Evolutionary conservation across 1,139 yeast species (phyloP), one percentile per base, ranked within the genome.

Genomic region (Saccharomyces uvarum): DNA sequence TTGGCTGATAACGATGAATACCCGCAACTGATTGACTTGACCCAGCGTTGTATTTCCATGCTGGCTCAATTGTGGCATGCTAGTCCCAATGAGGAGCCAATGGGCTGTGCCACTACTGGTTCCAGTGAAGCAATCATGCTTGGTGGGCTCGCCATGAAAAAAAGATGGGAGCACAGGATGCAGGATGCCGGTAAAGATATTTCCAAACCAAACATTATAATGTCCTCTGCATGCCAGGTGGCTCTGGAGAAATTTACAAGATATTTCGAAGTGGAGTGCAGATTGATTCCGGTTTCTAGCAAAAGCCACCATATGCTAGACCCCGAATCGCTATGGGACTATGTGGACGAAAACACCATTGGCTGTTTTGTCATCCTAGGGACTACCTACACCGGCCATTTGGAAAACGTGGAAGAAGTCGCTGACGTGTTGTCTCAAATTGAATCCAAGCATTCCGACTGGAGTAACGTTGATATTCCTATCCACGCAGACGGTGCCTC

Each of bases 401-500:
- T 87, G 72, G 97, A 90, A 69, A 82, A 88, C 53, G 93, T 90
- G 50, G 77, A 74, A 58, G 74, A 75, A 42, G 83, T 89, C 49
- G 72, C 81, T 48, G 69, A 78, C 14, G 72, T 85, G 28, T 76
- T 90, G 59, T 93, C 86, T 67, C 81, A 84, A 55, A 78, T 81
- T 61, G 84, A 90, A 68, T 70, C 75, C 58, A 57, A 61, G 29
- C 54, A 66, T 53, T 64, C 70, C 8, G 57, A 59, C 4, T 65
- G 69, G 70, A 53, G 59, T 33, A 86, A 87, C 67, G 82, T 78
- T 5, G 95, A 96, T 2, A 62, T 75, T 57, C 89, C 95, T 54
- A 89, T 90, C 67, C 97, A 90, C 68, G 95, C 90, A 44, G 97
- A 90, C 70, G 97, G 95, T 61, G 97, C 97, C 1, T 82, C 90